Base-by-base conservation (phyloP, 2,329 filamentous ascomycete genomes). In the Didymellaceae sp. region DNA sequence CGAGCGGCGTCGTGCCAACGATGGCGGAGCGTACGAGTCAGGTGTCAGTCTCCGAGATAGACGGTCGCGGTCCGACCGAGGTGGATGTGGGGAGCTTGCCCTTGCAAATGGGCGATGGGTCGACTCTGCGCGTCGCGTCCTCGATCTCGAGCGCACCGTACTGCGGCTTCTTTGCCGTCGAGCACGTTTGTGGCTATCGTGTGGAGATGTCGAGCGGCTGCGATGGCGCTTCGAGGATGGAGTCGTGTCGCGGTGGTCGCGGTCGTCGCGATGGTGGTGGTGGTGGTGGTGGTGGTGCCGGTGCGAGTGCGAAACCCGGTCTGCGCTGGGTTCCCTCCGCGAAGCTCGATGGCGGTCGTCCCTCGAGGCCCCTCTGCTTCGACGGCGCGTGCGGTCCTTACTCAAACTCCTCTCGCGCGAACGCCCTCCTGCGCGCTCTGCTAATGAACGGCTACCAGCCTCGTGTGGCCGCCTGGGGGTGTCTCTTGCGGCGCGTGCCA, bases 201-300 rank as follows among this genome's bases (percentile, higher is more conserved):
- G 62, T 17, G 68, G 58, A 45, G 71, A 73, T 63, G 71, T 61
- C 22, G 70, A 74, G 45, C 63, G 65, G 52, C 65, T 75, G 57
- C 68, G 70, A 40, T 67, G 69, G 46, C 70, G 74, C 59, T 74
- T 75, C 13, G 69, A 59, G 22, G 71, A 69, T 67, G 72, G 66
- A 11, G 70, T 70, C 22, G 67, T 66, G 55, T 72, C 66, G 55
- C 68, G 66, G 46, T 63, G 66, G 49, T 63, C 26, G 26, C 26
- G 54, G 35, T 62, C 61, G 47, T 61, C 63, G 48, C 70, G 62
- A 50, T 71, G 67, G 50, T 68, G 67, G 22, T 65, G 63, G 55
- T 67, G 66, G 35, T 62, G 63, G 47, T 61, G 64, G 48, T 71
- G 62, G 52, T 71, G 67, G 50, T 68, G 67, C 24, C 65, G 63